Percentiles rank a stretch among this genome's conserved stretches.
These are phyloP conservation scores for Trametes elegans DNA, from an alignment of 768 basidiomycete genomes.

Conservation along the genomic window DNA sequence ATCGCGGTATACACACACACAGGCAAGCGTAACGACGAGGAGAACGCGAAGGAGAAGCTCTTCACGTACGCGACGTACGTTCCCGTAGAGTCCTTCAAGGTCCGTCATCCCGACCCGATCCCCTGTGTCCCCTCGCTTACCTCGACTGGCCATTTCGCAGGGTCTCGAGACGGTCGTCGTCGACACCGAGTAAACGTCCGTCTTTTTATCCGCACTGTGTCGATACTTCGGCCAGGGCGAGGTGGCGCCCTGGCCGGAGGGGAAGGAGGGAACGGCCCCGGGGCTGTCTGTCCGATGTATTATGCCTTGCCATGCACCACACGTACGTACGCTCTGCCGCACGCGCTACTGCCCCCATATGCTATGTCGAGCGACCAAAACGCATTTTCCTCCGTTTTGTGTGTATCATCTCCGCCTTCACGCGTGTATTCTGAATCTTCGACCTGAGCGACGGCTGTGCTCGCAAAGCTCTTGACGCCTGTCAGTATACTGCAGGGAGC, in stretches of 20 bases:
- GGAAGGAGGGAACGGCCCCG: slow-evolving; percentile 9
- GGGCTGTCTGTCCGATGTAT: slow-evolving; percentile 16
- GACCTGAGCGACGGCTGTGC: no score
- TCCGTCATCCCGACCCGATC: slow-evolving; percentile 33
- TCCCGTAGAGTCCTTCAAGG: slow-evolving; percentile 82
- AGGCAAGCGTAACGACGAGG: slow-evolving; percentile 99
- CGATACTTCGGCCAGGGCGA: slow-evolving; percentile 6
- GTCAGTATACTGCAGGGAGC: no score
- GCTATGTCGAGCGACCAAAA: slow-evolving; percentile 30
- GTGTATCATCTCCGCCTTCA: neutral
- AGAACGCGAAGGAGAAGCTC: slow-evolving; percentile 97
- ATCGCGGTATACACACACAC: slow-evolving; percentile 7
- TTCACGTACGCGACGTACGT: slow-evolving; percentile 89
- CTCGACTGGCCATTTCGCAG: slow-evolving; percentile 38
- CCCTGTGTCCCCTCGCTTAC: slow-evolving; percentile 9
- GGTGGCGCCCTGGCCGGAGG: slow-evolving; percentile 18
- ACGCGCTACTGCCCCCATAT: slow-evolving; percentile 25
- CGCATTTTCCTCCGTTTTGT: neutral
- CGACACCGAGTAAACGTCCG: slow-evolving; percentile 65
- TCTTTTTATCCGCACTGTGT: slow-evolving; percentile 15
- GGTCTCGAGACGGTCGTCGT: slow-evolving; percentile 81
- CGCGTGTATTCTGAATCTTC: no score
- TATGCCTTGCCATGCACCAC: slow-evolving; percentile 29
- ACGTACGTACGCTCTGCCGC: slow-evolving; percentile 15
- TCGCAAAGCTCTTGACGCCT: no score